Base-by-base conservation (phyloP, 2,329 filamentous ascomycete species). In the Trichocomaceae sp. region DNA sequence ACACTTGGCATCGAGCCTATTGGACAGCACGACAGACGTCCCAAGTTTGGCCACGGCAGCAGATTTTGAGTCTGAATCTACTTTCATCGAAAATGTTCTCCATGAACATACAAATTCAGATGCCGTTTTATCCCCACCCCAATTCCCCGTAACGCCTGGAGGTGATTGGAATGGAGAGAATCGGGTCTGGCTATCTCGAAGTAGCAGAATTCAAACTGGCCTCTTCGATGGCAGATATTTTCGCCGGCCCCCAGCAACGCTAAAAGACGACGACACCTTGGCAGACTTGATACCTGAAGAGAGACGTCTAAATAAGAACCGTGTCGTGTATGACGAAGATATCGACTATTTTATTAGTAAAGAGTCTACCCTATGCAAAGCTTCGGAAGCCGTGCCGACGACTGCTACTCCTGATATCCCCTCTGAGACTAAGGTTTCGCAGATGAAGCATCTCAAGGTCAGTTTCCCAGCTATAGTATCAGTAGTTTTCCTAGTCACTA, bases 1-100 rank as follows among this genome's bases (percentile, higher is more conserved):
- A 0, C 84, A 84, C 57, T 69, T 84, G 0, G 83, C 80, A 0
- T 74, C 79, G 0, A 84, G 83, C 61, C 79, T 84, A 17, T 83
- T 79, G 0, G 81, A 83, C 57, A 76, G 76, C 1, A 82, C 83
- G 78, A 12, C n/a, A 3, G 33, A 44, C 9, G 15, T 5, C 9
- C 20, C 45, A 15, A 54, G 19, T 2, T 20, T 17, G 7, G 8
- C 12, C 10, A 42, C 17, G 42, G 19, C 35, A 29, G 22, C 35
- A 7, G 13, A 17, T 2, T 2, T 31, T 1, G 13, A 37, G 6
- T 33, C 23, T 2, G 45, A 54, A 17, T 37, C 45, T 2, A 17
- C 29, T 15, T 19, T 53, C 1, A 47, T 53, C 17, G 26, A 19
- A 12, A 42, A 48, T n/a, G 5, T 57, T 15, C 70, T 83, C 33